phyloP scores from a whole-genome alignment of 1,284 basidiomycete species.

The Puccinia hordei region DNA sequence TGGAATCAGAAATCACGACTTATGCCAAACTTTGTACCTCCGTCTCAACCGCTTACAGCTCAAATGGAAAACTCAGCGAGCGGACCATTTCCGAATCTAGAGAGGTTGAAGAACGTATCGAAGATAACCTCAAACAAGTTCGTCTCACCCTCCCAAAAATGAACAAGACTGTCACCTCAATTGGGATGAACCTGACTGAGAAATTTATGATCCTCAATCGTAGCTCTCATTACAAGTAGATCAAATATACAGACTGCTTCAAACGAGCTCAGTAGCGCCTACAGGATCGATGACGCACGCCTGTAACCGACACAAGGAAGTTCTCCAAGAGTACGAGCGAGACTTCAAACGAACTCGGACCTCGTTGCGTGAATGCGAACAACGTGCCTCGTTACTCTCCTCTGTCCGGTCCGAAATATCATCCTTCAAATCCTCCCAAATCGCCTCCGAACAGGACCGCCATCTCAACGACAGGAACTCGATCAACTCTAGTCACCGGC shows the following conservation, averaged over 20 bases:
- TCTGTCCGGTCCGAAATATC: constrained; percentile 47
- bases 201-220: not conserved
- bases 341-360: constrained; percentile 44
- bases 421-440: constrained; percentile 41
- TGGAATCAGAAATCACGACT: constrained; percentile 38
- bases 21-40: constrained; percentile 50
- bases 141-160: not conserved
- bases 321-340: constrained; percentile 27
- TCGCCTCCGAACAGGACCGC: constrained; percentile 26
- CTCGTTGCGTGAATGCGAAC: constrained; percentile 39
- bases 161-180: not conserved
- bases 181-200: not conserved
- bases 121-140: constrained; percentile 47
- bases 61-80: constrained; percentile 41
- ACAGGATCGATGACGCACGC: constrained; percentile 33
- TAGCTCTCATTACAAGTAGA: constrained; percentile 50
- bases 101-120: constrained; percentile 44
- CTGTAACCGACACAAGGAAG: constrained; percentile 39
- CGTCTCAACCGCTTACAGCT: constrained; percentile 45
- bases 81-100: constrained; percentile 28
- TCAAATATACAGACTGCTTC: constrained; percentile 45
- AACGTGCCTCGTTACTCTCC: constrained; percentile 44
- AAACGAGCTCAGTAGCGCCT: constrained; percentile 27
- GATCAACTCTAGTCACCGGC: constrained; percentile 34
- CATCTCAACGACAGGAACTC: constrained; percentile 39